Evolutionary conservation across 2,329 filamentous ascomycete genomes (phyloP).

Genomic region (Neocucurbitaria cava): DNA sequence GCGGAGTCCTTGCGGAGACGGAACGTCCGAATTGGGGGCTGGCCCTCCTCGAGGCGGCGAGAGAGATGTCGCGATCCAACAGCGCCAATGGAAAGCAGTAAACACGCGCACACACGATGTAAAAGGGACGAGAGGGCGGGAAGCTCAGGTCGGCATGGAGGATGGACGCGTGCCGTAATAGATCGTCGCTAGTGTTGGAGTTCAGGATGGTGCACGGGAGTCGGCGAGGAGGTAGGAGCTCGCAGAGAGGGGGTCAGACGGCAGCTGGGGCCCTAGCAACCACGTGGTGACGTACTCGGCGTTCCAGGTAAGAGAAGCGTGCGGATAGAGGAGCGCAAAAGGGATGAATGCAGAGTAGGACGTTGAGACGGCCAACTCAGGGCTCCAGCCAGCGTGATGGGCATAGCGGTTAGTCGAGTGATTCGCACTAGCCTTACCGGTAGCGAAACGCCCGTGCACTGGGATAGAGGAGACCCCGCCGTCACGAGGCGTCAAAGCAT

Average conservation of each 20-base stretch:
- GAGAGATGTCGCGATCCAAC: conserved; percentile 30
- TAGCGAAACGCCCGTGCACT: conserved; percentile 24
- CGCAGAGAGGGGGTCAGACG: conserved; percentile 26
- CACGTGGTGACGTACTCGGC: conserved; percentile 21
- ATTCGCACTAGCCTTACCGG: conserved; percentile 26
- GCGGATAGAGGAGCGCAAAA: conserved; percentile 12
- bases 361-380: conserved; percentile 31
- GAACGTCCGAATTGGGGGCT: conserved; percentile 29
- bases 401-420: conserved; percentile 19
- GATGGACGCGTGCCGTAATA: conserved; percentile 30
- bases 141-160: conserved; percentile 42
- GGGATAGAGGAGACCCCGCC: conserved; percentile 7
- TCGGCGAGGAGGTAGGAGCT: conserved; percentile 31
- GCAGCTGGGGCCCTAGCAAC: conserved; percentile 30
- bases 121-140: conserved; percentile 16
- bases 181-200: conserved; percentile 38
- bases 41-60: conserved; percentile 32
- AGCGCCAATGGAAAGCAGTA: conserved; percentile 36
- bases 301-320: conserved; percentile 15
- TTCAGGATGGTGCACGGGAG: conserved; percentile 32
- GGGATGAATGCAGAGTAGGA: conserved; percentile 26
- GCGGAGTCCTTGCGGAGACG: conserved; percentile 35
- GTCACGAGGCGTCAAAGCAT: conserved; percentile 6
- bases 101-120: conserved; percentile 26
- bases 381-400: conserved; percentile 31